These are phyloP conservation scores for Ophiostoma sp. DNA, from an alignment of 2,329 filamentous ascomycete genomes.

Conservation along the genomic window DNA sequence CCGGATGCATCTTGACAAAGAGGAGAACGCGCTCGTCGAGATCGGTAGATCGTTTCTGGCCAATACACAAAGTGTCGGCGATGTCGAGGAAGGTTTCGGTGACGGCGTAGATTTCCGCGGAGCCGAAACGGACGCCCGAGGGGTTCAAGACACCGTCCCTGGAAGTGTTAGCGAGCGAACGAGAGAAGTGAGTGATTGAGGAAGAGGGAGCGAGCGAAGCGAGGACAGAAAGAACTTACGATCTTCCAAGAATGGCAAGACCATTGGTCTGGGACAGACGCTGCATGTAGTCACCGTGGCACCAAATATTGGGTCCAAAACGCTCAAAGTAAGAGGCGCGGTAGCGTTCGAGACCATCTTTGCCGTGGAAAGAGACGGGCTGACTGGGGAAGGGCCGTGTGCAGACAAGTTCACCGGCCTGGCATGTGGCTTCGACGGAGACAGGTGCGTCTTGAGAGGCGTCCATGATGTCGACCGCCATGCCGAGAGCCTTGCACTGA, in stretches of 20 bases:
- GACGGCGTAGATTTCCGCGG: conserved; percentile 49
- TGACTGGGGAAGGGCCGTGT: conserved; percentile 48
- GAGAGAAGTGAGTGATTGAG: not conserved
- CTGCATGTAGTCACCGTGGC: conserved; percentile 49
- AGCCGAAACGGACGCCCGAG: conserved; percentile 49
- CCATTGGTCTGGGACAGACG: conserved; percentile 44
- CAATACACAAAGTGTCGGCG: conserved; percentile 32
- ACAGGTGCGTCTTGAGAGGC: conserved; percentile 37
- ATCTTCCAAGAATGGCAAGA: conserved; percentile 45
- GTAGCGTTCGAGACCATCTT: conserved; percentile 43
- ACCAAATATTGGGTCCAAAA: conserved; percentile 44
- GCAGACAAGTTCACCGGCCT: conserved; percentile 48
- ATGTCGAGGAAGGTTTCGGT: conserved; percentile 43
- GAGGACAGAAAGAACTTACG: conserved; percentile 29
- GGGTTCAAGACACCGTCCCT: conserved; percentile 50
- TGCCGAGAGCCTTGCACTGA: conserved; percentile 46
- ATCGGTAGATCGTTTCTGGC: conserved; percentile 28
- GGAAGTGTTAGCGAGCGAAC: not conserved
- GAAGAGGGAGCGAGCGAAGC: not conserved
- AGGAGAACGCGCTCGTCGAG: conserved; percentile 33
- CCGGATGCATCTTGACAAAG: conserved; percentile 31
- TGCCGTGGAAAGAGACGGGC: conserved; percentile 49
- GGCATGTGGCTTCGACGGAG: conserved; percentile 37
- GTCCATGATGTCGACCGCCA: conserved; percentile 49
- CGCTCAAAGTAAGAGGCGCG: conserved; percentile 47